phyloP scores from a whole-genome alignment of 2,329 filamentous ascomycete species.

The Aspergillus sp. region DNA sequence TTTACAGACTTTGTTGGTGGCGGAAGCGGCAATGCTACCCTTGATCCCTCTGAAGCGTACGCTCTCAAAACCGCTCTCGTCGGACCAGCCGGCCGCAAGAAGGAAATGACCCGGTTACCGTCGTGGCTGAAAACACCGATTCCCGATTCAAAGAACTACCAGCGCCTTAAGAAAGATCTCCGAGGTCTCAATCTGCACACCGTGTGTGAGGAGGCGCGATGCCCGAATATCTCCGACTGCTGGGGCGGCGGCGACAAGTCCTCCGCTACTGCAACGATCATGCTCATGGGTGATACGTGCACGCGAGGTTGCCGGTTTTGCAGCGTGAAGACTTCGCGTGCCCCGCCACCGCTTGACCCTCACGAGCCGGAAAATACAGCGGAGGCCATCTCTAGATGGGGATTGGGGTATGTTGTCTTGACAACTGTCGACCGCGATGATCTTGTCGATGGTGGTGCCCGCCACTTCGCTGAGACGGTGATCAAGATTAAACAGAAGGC shows the following conservation, averaged over 20 bases:
- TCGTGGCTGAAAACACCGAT: conserved; percentile 97
- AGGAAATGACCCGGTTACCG: conserved; percentile 72
- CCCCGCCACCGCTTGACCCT: conserved; percentile 78
- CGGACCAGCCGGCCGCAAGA: conserved; percentile 62
- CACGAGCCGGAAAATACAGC: conserved; percentile 97
- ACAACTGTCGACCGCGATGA: conserved; percentile 95
- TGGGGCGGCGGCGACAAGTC: conserved; percentile 91
- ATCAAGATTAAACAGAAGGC: conserved; percentile 84
- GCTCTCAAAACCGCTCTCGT: conserved; percentile 62
- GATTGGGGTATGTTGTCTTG: conserved; percentile 90
- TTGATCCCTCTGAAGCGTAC: conserved; percentile 54
- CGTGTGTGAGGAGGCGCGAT: conserved; percentile 95
- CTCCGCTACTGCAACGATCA: conserved; percentile 94
- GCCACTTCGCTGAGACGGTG: conserved; percentile 91
- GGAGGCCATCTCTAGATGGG: conserved; percentile 89
- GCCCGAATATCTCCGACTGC: conserved; percentile 96
- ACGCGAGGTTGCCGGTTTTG: conserved; percentile 96
- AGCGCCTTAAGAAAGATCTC: conserved; percentile 91
- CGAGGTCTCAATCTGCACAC: conserved; percentile 88
- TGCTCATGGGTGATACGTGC: conserved; percentile 99
- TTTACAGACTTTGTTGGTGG: conserved; percentile 63
- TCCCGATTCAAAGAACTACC: conserved; percentile 81
- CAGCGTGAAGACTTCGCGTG: conserved; percentile 84
- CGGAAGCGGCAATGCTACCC: conserved; percentile 39
- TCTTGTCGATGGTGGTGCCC: conserved; percentile 79